Percentiles rank a stretch among this genome's conserved stretches.
phyloP scores from a whole-genome alignment of 2,329 filamentous ascomycete genomes.

The Neofusicoccum cordaticola region DNA sequence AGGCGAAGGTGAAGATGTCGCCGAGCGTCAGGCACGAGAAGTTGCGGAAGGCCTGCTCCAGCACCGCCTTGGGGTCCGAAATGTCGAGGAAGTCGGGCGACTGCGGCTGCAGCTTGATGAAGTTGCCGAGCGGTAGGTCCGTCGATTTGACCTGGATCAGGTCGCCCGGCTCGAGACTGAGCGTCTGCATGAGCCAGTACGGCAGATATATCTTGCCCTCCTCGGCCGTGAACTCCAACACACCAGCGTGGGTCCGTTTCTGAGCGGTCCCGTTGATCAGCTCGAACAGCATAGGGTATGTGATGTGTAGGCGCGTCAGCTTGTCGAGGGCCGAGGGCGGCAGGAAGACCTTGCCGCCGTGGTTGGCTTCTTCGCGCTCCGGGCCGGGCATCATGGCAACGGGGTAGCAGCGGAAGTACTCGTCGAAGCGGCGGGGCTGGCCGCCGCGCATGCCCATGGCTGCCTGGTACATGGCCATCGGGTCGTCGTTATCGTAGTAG shows the following conservation, averaged over 20 bases:
- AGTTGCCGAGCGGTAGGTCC: conserved; percentile 80
- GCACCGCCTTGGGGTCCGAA: conserved; percentile 91
- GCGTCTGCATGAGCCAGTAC: conserved; percentile 95
- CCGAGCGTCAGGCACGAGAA: conserved; percentile 92
- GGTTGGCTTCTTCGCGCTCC: conserved; percentile 86
- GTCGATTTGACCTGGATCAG: conserved; percentile 94
- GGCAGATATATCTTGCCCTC: conserved; percentile 95
- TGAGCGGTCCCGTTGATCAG: conserved; percentile 72
- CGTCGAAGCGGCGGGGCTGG: conserved; percentile 78
- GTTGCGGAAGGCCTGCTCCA: conserved; percentile 94
- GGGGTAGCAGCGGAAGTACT: conserved; percentile 97
- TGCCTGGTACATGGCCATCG: conserved; percentile 53
- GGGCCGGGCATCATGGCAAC: conserved; percentile 89
- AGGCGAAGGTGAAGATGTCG: conserved; percentile 92
- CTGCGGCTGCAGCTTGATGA: conserved; percentile 96
- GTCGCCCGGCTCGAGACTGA: conserved; percentile 86
- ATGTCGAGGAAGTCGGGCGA: conserved; percentile 93
- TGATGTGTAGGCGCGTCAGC: conserved; percentile 90
- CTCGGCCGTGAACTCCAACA: conserved; percentile 95
- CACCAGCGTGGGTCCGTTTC: conserved; percentile 85
- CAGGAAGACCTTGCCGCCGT: conserved; percentile 95
- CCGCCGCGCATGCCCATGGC: conserved; percentile 52
- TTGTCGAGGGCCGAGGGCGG: conserved; percentile 97
- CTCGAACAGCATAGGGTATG: conserved; percentile 97
- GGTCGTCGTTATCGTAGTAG: conserved; percentile 54